A percentile compares a stretch with the other conserved stretches of the same genome.
These are phyloP conservation scores for Fusarium avenaceum DNA, from an alignment of 2,329 filamentous ascomycete species.

Conservation along the genomic window DNA sequence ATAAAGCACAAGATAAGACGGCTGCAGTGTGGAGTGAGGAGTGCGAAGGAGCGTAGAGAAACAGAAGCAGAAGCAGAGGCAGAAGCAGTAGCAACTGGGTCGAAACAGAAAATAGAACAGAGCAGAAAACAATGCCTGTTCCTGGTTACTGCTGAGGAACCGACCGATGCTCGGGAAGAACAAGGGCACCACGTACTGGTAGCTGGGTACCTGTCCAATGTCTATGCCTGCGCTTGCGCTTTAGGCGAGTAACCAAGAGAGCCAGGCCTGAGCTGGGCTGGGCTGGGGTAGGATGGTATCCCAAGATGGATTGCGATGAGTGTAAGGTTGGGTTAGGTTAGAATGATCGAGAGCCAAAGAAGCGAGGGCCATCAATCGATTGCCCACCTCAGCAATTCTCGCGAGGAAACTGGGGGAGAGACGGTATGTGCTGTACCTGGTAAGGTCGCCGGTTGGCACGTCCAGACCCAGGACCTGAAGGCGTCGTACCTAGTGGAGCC, in stretches of 20 bases:
- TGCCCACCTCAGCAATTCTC: slow-evolving; percentile 23
- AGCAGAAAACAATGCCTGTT: slow-evolving; percentile 43
- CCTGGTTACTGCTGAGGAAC: slow-evolving; percentile 23
- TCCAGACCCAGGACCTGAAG: slow-evolving; percentile 24
- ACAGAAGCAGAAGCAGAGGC: slow-evolving; percentile 44
- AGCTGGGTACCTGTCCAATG: slow-evolving; percentile 8
- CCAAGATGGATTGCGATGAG: slow-evolving; percentile 35
- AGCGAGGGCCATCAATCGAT: slow-evolving; percentile 24
- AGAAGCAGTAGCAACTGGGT: slow-evolving; percentile 28
- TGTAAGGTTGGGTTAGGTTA: slow-evolving; percentile 33
- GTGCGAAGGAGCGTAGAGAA: slow-evolving; percentile 51
- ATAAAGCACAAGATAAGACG: slow-evolving; percentile 39
- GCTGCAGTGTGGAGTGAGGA: slow-evolving; percentile 38
- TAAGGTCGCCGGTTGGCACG: slow-evolving; percentile 42
- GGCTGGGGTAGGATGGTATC: slow-evolving; percentile 43
- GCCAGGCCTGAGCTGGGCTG: slow-evolving; percentile 39
- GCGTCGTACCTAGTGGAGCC: slow-evolving; percentile 29
- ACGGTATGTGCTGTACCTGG: slow-evolving; percentile 23
- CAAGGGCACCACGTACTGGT: slow-evolving; percentile 29
- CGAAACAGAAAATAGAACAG: slow-evolving; percentile 32
- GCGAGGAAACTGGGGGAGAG: slow-evolving; percentile 25
- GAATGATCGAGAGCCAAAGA: slow-evolving; percentile 23
- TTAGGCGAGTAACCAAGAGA: slow-evolving; percentile 44
- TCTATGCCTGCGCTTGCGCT: slow-evolving; percentile 39
- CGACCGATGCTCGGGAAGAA: slow-evolving; percentile 35